Conservation (phyloP, 106 monocot species). For the Agapanthus africanus region DNA sequence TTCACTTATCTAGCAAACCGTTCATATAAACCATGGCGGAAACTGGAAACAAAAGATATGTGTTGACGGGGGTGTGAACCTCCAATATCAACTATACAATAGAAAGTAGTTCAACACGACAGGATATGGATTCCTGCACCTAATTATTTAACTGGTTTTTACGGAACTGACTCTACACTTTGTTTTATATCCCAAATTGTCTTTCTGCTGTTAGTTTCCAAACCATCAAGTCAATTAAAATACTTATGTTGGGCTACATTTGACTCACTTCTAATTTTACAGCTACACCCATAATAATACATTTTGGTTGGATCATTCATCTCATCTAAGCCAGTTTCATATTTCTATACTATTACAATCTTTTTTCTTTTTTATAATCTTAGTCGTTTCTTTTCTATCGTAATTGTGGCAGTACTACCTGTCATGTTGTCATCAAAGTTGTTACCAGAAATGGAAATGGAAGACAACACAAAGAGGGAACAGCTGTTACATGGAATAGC, state of each 20-base stretch:
- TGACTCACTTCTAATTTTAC: background rate
- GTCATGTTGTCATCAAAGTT: conserved; percentile 97
- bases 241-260: background rate
- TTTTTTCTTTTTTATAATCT: too few species aligned
- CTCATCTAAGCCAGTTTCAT: background rate
- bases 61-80: background rate
- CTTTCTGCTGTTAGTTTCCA: background rate
- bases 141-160: background rate
- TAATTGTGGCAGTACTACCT: conserved; percentile 63
- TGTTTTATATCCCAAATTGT: background rate
- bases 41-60: background rate
- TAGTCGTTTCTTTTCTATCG: too few species aligned
- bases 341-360: background rate
- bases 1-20: background rate
- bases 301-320: background rate
- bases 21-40: background rate
- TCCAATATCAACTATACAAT: background rate
- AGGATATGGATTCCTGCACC: background rate
- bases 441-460: conserved; percentile 93
- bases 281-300: background rate
- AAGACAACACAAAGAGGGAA: conserved; percentile 80
- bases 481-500: conserved; percentile 60
- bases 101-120: background rate
- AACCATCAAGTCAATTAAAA: background rate
- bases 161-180: background rate